These are phyloP conservation scores for Lasiodiplodia sp. DNA, from an alignment of 2,329 filamentous ascomycete genomes.

Conservation along the genomic window DNA sequence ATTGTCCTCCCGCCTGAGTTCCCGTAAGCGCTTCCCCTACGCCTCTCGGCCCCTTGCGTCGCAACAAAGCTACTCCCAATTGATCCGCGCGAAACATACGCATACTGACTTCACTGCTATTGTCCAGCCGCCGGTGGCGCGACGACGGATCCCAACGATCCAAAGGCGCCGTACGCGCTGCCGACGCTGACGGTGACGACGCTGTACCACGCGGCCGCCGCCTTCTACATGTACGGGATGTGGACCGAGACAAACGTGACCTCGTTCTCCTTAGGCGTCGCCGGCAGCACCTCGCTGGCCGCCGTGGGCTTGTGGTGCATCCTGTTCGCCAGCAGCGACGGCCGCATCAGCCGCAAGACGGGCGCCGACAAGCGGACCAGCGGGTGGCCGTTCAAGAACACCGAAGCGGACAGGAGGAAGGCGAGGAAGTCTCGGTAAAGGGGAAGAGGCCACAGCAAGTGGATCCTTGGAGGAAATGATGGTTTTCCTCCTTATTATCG, in stretches of 20 bases:
- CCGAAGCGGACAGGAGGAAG: conserved; percentile 62
- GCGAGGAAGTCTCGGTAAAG: conserved; percentile 31
- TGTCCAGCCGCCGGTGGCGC: conserved; percentile 38
- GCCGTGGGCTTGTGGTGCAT: conserved; percentile 71
- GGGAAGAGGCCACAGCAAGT: background rate
- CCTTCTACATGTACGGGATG: conserved; percentile 72
- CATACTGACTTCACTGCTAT: conserved; percentile 1
- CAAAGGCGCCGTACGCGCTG: conserved; percentile 59
- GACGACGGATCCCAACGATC: conserved; percentile 45
- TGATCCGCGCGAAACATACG: background rate
- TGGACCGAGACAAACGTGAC: conserved; percentile 65
- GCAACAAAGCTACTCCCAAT: background rate
- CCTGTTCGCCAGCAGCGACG: conserved; percentile 64
- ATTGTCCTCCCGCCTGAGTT: conserved; percentile 59
- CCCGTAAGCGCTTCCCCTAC: background rate
- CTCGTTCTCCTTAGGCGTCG: conserved; percentile 67
- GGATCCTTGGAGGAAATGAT: background rate
- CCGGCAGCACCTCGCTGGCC: conserved; percentile 65
- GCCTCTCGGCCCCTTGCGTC: background rate
- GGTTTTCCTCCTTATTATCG: background rate
- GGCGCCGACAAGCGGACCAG: conserved; percentile 72
- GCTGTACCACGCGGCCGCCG: conserved; percentile 66
- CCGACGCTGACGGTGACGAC: conserved; percentile 72
- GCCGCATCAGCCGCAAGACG: conserved; percentile 67
- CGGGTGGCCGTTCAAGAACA: conserved; percentile 71